A percentile compares a stretch with the other conserved stretches of the same genome.
These are phyloP conservation scores for Stellera chamaejasme DNA, from an alignment of 345 rosid genomes.

Conservation along the genomic window DNA sequence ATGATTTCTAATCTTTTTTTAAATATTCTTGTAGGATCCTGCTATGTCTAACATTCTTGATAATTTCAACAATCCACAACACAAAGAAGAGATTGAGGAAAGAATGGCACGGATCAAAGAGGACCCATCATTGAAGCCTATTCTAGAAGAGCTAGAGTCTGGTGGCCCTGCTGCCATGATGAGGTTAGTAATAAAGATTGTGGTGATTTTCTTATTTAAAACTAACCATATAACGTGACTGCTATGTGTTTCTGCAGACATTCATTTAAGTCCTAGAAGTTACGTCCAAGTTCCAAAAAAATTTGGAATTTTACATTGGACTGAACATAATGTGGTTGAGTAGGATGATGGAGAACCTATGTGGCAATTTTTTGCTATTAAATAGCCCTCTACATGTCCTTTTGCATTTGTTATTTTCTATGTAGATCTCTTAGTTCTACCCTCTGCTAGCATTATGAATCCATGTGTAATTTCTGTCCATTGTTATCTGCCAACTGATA, in stretches of 20 bases:
- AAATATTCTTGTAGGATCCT: slow-evolving; percentile 56
- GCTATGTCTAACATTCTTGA: slow-evolving; percentile 94
- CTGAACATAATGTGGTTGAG: no score
- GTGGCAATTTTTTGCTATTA: no score
- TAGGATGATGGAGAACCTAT: no score
- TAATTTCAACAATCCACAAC: slow-evolving; percentile 66
- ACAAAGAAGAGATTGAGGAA: slow-evolving; percentile 81
- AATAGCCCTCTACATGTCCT: no score
- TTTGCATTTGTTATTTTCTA: no score
- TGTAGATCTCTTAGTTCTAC: no score
- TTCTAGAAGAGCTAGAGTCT: slow-evolving; percentile 81
- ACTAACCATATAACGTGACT: not conserved
- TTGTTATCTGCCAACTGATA: no score
- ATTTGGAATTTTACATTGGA: no score
- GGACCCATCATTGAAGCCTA: slow-evolving; percentile 82
- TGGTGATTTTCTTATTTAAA: not conserved
- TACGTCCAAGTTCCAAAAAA: not conserved
- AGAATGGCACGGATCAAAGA: slow-evolving; percentile 77
- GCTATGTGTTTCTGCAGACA: not conserved
- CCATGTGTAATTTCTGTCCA: no score
- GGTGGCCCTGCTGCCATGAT: slow-evolving; percentile 96
- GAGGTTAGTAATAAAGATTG: slow-evolving; percentile 45
- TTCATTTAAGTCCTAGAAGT: no score
- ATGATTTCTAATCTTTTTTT: slow-evolving; percentile 3
- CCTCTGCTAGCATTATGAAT: no score